Percentiles rank a stretch among this genome's conserved stretches.
These are phyloP conservation scores for Entomortierella parvispora DNA, from an alignment of 192 early-diverging fungal genomes.

Conservation along the genomic window DNA sequence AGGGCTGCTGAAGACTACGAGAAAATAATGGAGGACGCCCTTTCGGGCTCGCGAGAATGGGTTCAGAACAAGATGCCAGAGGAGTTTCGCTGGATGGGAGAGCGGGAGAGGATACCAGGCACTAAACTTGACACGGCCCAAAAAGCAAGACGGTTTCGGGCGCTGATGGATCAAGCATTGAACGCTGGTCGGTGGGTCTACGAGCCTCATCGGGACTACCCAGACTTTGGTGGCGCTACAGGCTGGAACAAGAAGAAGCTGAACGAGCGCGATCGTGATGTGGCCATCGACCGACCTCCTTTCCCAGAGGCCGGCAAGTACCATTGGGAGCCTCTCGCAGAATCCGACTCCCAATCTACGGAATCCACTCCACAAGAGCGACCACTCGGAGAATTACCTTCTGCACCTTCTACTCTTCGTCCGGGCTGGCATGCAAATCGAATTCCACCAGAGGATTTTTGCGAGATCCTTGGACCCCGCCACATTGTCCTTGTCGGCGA, in stretches of 20 bases:
- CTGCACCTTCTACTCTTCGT: too few species aligned
- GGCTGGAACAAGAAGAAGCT: slow-evolving; percentile 47
- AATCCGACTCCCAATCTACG: not conserved
- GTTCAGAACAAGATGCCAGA: not conserved
- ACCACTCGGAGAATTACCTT: not conserved
- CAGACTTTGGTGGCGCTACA: slow-evolving; percentile 42
- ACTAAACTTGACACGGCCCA: slow-evolving; percentile 17
- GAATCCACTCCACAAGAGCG: not conserved
- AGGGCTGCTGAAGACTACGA: not conserved
- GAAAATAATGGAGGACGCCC: not conserved
- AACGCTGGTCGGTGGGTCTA: slow-evolving; percentile 43
- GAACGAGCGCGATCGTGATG: slow-evolving; percentile 41
- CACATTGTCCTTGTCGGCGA: slow-evolving; percentile 64
- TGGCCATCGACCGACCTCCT: slow-evolving; percentile 36
- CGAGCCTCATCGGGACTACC: slow-evolving; percentile 33
- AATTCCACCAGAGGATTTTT: slow-evolving; percentile 50
- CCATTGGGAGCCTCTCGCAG: slow-evolving; percentile 26
- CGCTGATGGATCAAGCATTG: slow-evolving; percentile 33
- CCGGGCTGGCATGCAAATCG: slow-evolving; percentile 31
- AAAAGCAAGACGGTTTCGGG: slow-evolving; percentile 34
- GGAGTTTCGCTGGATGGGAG: not conserved
- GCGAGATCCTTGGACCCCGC: slow-evolving; percentile 44
- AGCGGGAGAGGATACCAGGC: slow-evolving; percentile 12
- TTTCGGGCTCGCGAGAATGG: not conserved
- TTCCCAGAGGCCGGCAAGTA: slow-evolving; percentile 51